phyloP scores from a whole-genome alignment of 768 basidiomycete genomes.

The Russula vinacea region DNA sequence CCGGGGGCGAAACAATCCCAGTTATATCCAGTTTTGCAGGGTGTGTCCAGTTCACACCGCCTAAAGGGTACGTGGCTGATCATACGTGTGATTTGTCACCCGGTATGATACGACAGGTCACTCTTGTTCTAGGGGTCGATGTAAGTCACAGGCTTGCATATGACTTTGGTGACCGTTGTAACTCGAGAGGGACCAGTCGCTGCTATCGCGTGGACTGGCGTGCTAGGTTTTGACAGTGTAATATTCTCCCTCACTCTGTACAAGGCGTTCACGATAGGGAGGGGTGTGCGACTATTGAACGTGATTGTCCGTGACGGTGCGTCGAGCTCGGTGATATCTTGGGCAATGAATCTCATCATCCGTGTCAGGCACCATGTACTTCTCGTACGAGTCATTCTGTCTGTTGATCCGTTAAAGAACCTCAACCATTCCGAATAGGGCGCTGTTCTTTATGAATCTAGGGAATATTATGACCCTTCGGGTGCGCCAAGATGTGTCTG shows the following conservation, averaged over 20 bases:
- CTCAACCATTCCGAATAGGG: slow-evolving; percentile 1
- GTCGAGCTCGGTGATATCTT: not conserved
- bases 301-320: slow-evolving; percentile 24
- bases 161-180: not conserved
- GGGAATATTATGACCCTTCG: slow-evolving; percentile 20
- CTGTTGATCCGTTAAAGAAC: not conserved
- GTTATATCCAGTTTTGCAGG: slow-evolving; percentile 13
- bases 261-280: slow-evolving; percentile 19
- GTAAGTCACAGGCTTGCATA: not conserved
- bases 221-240: slow-evolving; percentile 13
- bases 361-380: slow-evolving; percentile 21
- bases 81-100: not conserved
- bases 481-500: slow-evolving; percentile 2
- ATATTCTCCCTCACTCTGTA: slow-evolving; percentile 21
- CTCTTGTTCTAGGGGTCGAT: slow-evolving; percentile 4
- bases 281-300: slow-evolving; percentile 9
- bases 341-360: not conserved
- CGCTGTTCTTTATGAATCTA: slow-evolving; percentile 18
- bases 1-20: not conserved
- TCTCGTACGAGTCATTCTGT: slow-evolving; percentile 8
- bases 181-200: slow-evolving; percentile 5
- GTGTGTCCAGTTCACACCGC: slow-evolving; percentile 12
- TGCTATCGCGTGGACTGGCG: slow-evolving; percentile 18
- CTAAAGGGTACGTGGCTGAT: slow-evolving; percentile 5
- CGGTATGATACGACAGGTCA: not conserved